Evolutionary conservation across 148 eudicot species (phyloP).

Genomic region (Gaultheria prostrata): DNA sequence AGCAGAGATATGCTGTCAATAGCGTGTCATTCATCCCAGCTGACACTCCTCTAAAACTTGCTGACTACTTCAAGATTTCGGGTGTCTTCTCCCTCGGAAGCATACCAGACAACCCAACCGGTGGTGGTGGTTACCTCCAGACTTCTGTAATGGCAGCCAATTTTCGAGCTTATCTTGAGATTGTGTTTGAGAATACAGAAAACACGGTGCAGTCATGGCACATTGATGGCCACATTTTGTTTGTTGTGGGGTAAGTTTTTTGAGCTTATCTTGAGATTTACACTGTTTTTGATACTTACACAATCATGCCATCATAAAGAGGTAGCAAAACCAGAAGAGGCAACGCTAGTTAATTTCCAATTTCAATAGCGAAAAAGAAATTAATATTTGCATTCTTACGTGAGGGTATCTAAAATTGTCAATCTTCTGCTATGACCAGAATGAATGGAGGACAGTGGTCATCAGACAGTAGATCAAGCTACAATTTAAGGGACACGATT

Average conservation of each 20-base stretch:
- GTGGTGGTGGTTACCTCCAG: slow-evolving; percentile 39
- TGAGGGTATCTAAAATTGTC: not conserved
- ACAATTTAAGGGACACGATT: slow-evolving; percentile 56
- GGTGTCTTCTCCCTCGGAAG: slow-evolving; percentile 54
- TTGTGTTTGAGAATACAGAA: slow-evolving; percentile 56
- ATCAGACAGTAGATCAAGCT: slow-evolving; percentile 39
- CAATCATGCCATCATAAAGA: not conserved
- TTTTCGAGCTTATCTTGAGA: slow-evolving; percentile 44
- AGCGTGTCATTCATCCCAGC: slow-evolving; percentile 47
- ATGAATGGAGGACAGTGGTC: slow-evolving; percentile 68
- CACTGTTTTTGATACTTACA: not conserved
- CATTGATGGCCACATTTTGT: slow-evolving; percentile 47
- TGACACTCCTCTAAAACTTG: slow-evolving; percentile 60
- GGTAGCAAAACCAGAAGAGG: not conserved
- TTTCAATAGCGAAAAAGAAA: not conserved
- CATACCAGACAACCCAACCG: slow-evolving; percentile 50
- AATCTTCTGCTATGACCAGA: slow-evolving; percentile 26
- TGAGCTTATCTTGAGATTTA: not conserved
- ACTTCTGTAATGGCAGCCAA: slow-evolving; percentile 65
- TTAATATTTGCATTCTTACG: not conserved
- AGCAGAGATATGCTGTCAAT: slow-evolving; percentile 59
- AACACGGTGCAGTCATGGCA: slow-evolving; percentile 54
- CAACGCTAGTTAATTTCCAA: not conserved
- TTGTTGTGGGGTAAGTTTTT: slow-evolving; percentile 48
- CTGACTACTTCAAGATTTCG: slow-evolving; percentile 52